Conservation (phyloP, 2,329 filamentous ascomycete genomes). For the Arthrobotrys pseudoclavata region DNA sequence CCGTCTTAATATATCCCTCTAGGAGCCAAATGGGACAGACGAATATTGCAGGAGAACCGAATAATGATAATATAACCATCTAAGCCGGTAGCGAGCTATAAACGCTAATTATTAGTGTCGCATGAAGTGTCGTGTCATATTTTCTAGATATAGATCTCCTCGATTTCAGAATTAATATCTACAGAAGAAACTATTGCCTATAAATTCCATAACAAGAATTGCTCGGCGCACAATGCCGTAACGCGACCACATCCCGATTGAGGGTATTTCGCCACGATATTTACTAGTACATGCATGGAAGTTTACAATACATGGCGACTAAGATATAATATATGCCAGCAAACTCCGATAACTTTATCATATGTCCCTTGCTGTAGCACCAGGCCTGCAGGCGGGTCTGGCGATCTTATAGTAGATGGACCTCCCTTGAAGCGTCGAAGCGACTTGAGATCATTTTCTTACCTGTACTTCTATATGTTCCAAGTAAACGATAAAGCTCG, state of each 20-base stretch:
- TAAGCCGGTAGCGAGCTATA: not conserved
- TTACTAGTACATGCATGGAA: not conserved
- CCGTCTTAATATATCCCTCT: not conserved
- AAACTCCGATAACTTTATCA: not conserved
- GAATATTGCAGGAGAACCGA: not conserved
- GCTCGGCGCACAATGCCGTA: not conserved
- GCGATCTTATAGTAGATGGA: not conserved
- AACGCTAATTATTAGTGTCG: not conserved
- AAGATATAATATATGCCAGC: not conserved
- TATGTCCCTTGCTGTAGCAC: not conserved
- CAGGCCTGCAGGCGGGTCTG: not conserved
- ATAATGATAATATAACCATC: not conserved
- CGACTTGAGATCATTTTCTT: no score
- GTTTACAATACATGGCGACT: not conserved
- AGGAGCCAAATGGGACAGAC: not conserved
- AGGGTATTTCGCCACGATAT: not conserved
- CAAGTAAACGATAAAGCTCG: no score
- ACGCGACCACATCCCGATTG: not conserved
- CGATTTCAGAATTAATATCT: not conserved
- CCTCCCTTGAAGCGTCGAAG: no score
- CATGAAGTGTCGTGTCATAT: not conserved
- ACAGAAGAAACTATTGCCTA: not conserved
- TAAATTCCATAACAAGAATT: not conserved
- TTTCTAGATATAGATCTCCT: not conserved
- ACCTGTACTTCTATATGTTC: no score